Evolutionary conservation across 2,329 filamentous ascomycete species (phyloP), one percentile per base, ranked within the genome.

Genomic region (Aureobasidium sp.): DNA sequence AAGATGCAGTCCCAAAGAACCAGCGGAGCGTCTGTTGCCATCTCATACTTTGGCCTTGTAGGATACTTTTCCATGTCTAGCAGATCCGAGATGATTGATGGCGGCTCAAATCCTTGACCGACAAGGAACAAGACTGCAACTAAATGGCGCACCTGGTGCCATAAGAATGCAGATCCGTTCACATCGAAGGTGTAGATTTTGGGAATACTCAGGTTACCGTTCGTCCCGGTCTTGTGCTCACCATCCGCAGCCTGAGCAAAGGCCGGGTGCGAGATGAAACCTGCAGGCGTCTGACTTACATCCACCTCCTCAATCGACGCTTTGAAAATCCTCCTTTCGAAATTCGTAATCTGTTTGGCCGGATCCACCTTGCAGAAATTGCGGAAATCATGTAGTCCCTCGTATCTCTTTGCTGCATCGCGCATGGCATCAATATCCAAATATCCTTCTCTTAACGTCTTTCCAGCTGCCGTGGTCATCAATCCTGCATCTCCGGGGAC

Each of bases 81-180:
- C 45, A 99, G 79, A 27, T 87, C 80, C 57, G 84, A 80, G 47
- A 97, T 80, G 15, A 97, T 76, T 0, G 82, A 82, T 0, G 92
- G 88, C 31, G 80, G 72, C 73, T 99, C 94, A 17, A 96, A 83
- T 0, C 91, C 86, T 76, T 99, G 94, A 31, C 90, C 94, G 9
- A 97, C 86, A 12, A 94, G 80, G 78, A 99, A 97, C n/a, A 99
- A 79, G 7, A 97, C 80, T 17, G 87, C 85, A n/a, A 95, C 87
- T 84, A 99, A 92, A 77, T 93, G 90, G 27, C 94, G 87, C 67
- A 99, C 95, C 77, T 99, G 94, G 76, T 99, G 94, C 94, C 94
- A 99, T 51, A 99, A 78, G 75, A 99, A 99, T 1, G 92, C 94
- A 8, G 89, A 91, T 22, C 94, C 94, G 67, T 92, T 86, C 44